phyloP scores from a whole-genome alignment of 2,329 filamentous ascomycete genomes.

The Bipolaris oryzae region DNA sequence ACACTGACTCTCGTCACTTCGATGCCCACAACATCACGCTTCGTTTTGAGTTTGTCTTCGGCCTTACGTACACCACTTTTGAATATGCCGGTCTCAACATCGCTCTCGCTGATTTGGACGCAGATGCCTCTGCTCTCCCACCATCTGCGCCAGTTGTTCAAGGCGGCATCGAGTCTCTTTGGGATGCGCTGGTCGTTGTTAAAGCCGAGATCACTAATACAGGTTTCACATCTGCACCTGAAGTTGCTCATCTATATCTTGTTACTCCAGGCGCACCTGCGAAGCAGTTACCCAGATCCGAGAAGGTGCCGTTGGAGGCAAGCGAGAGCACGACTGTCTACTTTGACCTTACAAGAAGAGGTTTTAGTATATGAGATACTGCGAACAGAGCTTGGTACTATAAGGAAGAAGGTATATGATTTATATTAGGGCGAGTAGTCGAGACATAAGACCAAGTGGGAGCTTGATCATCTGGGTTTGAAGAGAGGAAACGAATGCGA shows the following conservation, averaged over 20 bases:
- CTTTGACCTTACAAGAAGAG: background rate
- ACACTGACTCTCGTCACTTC: conserved; percentile 1
- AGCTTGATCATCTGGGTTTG: background rate
- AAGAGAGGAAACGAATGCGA: background rate
- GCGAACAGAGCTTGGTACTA: background rate
- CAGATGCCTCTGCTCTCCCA: background rate
- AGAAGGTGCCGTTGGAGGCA: background rate
- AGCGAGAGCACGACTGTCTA: background rate
- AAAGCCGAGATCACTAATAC: background rate
- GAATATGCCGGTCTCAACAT: background rate
- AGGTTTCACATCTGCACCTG: background rate
- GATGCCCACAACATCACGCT: background rate
- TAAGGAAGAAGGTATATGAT: background rate
- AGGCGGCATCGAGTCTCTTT: background rate
- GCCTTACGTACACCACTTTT: background rate
- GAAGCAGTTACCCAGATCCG: background rate
- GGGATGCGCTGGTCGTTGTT: background rate
- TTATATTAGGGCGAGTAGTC: background rate
- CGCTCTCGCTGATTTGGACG: background rate
- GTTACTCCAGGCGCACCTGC: background rate
- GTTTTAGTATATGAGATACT: background rate
- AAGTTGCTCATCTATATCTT: background rate
- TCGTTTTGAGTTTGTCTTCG: background rate
- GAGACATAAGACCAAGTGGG: background rate
- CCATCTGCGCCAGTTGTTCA: background rate